Base-by-base conservation (phyloP, 2,329 filamentous ascomycete genomes). In the Cercospora brassicicola region DNA sequence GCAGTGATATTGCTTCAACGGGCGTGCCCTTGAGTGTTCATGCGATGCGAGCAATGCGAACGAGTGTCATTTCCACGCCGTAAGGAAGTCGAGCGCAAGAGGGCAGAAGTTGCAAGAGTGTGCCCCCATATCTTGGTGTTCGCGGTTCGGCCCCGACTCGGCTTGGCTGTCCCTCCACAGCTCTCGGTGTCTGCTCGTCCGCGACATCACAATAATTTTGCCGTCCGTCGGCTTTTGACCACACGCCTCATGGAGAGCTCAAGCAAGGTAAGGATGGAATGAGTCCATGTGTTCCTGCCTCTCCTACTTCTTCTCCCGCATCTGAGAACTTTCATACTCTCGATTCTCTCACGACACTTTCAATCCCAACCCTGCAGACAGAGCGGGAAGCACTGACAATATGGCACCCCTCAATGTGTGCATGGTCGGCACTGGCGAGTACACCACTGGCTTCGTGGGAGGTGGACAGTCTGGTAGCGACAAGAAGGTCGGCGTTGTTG, bases 401-500 rank as follows among this genome's bases (percentile, higher is more conserved):
- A 85, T 84, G 83, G 82, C 82, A 30, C 83, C 83, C 55, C 77
- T 82, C 72, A 81, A 84, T 74, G 83, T 84, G 67, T 78, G 81
- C 68, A 85, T 85, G 83, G 82, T 97, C 67, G 94, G 94, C 72
- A 97, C 94, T 10, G 94, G 94, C 76, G 94, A 97, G 86, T 97
- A 97, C 85, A 97, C 94, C 75, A 97, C 94, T 53, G 94, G 94
- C 67, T 97, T 95, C 75, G 93, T 97, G 66, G 93, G 92, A 67
- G 90, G 89, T 69, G 91, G 90, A 68, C 90, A 89, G 62, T 96
- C 93, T 3, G 90, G 87, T 10, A 96, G 93, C 60, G 94, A 97
- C 85, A 97, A 97, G 84, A 97, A 97, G 81, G 91, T 97, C 60
- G 94, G 94, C 67, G 94, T 97, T 9, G 94, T 97, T 18, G 94